phyloP scores from a whole-genome alignment of 805 yeast genomes.

The Saccharomycopsis sp. region DNA sequence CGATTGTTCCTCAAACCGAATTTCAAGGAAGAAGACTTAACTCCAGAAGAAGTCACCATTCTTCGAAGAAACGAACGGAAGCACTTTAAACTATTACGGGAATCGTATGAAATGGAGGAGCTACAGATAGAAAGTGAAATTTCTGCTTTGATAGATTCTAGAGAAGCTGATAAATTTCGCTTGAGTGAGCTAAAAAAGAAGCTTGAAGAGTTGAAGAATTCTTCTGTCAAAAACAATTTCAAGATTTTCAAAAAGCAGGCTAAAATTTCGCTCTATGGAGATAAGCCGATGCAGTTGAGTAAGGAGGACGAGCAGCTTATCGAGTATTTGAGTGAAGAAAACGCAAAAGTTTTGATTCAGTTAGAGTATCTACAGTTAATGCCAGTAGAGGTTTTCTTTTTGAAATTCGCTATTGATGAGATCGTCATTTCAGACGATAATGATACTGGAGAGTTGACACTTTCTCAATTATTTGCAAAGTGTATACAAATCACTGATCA shows the following conservation, averaged over 20 bases:
- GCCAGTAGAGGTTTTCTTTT: constrained; percentile 69
- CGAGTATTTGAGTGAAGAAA: constrained; percentile 26
- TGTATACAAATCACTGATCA: background rate
- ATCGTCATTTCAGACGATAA: constrained; percentile 29
- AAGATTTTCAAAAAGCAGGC: constrained; percentile 4
- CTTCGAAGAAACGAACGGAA: constrained; percentile 64
- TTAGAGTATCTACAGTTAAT: constrained; percentile 55
- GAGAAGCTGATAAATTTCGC: constrained; percentile 27
- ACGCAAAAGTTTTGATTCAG: constrained; percentile 29
- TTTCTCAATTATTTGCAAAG: background rate
- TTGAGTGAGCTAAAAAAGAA: constrained; percentile 25
- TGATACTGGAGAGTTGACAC: constrained; percentile 19
- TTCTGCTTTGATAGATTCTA: constrained; percentile 4
- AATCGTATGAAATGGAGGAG: constrained; percentile 45
- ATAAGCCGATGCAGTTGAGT: constrained; percentile 9
- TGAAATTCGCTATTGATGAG: constrained; percentile 50
- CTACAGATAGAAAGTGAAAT: constrained; percentile 33
- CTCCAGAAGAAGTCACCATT: constrained; percentile 74
- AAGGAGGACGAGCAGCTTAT: constrained; percentile 30
- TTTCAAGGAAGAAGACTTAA: constrained; percentile 26
- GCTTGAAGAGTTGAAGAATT: constrained; percentile 6
- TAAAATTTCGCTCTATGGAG: constrained; percentile 7
- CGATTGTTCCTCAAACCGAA: constrained; percentile 42
- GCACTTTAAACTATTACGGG: constrained; percentile 64
- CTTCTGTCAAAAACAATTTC: constrained; percentile 4